Percentiles rank a stretch among this genome's conserved stretches.
Conservation (phyloP, 495 filamentous ascomycete genomes). For the Letharia columbiana region DNA sequence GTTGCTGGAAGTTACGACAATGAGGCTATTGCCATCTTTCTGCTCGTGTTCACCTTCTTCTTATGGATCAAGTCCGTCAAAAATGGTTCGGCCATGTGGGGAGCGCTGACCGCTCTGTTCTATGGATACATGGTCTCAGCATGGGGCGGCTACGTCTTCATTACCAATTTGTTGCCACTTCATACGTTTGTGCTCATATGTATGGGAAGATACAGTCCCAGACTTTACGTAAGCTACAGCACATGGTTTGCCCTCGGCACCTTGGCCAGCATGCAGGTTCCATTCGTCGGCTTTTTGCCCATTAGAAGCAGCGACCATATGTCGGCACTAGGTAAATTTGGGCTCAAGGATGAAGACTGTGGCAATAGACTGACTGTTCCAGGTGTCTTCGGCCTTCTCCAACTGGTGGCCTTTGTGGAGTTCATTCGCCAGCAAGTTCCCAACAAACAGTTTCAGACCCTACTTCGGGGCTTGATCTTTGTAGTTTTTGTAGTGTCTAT, state of each 20-base stretch:
- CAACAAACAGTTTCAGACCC: constrained; percentile 84
- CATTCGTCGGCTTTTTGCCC: constrained; percentile 95
- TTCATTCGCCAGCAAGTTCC: constrained; percentile 81
- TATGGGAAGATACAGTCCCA: constrained; percentile 93
- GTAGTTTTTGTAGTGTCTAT: constrained; percentile 65
- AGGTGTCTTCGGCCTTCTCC: constrained; percentile 94
- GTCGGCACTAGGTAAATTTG: constrained; percentile 75
- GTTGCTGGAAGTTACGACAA: constrained; percentile 99
- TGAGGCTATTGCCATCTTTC: constrained; percentile 98
- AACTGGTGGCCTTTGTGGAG: constrained; percentile 88
- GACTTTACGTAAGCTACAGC: constrained; percentile 91
- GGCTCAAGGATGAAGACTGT: background rate
- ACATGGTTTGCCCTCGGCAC: constrained; percentile 98
- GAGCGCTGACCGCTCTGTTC: constrained; percentile 86
- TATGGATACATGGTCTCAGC: constrained; percentile 99
- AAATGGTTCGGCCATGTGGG: constrained; percentile 92
- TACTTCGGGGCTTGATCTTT: constrained; percentile 72
- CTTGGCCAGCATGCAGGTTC: constrained; percentile 98
- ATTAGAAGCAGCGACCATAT: constrained; percentile 98
- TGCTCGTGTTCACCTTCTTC: constrained; percentile 97
- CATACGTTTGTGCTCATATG: constrained; percentile 91
- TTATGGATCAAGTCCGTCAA: constrained; percentile 99
- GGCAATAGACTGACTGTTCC: background rate
- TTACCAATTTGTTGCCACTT: constrained; percentile 93
- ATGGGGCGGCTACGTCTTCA: constrained; percentile 99